phyloP scores from a whole-genome alignment of 2,329 filamentous ascomycete species.

The Microdochium paspali region DNA sequence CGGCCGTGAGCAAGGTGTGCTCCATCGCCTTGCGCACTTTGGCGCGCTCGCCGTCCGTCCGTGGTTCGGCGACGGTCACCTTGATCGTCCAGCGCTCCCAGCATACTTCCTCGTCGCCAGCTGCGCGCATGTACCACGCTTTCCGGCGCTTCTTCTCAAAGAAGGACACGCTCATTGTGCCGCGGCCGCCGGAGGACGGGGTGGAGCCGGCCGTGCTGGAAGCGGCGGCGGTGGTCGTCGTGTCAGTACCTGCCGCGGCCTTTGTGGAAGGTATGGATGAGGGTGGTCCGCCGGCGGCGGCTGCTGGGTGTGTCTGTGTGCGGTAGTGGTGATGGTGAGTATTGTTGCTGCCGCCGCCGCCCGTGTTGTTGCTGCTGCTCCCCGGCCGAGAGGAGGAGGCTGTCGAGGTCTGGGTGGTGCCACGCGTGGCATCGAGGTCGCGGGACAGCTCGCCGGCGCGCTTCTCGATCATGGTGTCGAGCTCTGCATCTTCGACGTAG shows the following conservation, averaged over 20 bases:
- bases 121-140: constrained; percentile 58
- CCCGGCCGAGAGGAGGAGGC: neutral
- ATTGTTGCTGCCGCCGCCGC: neutral
- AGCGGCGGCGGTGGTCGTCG: constrained; percentile 13
- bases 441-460: constrained; percentile 71
- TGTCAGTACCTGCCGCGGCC: constrained; percentile 4
- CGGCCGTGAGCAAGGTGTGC: constrained; percentile 75
- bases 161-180: constrained; percentile 81
- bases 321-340: neutral
- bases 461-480: constrained; percentile 89
- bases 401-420: constrained; percentile 20
- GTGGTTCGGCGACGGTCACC: constrained; percentile 83
- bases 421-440: constrained; percentile 58
- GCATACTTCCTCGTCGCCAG: constrained; percentile 81
- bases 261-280: neutral
- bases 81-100: constrained; percentile 96
- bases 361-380: neutral
- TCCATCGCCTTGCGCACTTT: constrained; percentile 90
- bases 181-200: constrained; percentile 49
- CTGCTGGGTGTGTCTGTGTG: neutral
- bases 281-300: neutral
- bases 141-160: constrained; percentile 86
- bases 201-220: constrained; percentile 15
- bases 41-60: constrained; percentile 75
- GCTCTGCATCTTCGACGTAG: constrained; percentile 79